Evolutionary conservation across 495 filamentous ascomycete species (phyloP).

Genomic region (Penicillium samsonianum): DNA sequence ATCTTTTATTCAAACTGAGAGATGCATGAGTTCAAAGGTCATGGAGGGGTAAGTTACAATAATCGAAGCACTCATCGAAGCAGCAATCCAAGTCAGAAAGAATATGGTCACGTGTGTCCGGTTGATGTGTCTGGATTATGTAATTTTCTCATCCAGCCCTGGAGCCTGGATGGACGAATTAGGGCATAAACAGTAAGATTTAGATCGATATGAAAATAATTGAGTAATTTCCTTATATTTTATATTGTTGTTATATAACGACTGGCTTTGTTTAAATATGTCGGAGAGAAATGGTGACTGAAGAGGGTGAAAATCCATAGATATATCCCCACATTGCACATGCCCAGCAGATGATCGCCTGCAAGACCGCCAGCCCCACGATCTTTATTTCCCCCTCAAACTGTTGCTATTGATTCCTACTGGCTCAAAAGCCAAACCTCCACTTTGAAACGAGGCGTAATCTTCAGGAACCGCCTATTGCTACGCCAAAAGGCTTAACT

Average conservation of each 20-base stretch:
- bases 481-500: background rate
- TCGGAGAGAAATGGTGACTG: background rate
- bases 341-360: background rate
- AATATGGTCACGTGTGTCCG: background rate
- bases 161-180: background rate
- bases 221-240: background rate
- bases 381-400: background rate
- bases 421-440: background rate
- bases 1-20: slow-evolving; percentile 29
- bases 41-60: slow-evolving; percentile 5
- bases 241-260: background rate
- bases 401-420: background rate
- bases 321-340: background rate
- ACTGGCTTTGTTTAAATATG: background rate
- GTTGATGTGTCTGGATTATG: slow-evolving; percentile 1
- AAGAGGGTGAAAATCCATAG: background rate
- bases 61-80: slow-evolving; percentile 6
- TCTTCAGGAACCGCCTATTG: background rate
- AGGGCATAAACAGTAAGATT: background rate
- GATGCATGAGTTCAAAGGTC: slow-evolving; percentile 12
- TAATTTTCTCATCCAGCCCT: background rate
- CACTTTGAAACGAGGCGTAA: background rate
- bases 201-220: background rate
- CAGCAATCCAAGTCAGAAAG: slow-evolving; percentile 5
- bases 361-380: background rate